Evolutionary conservation across 2,329 filamentous ascomycete genomes (phyloP), one percentile per base, ranked within the genome.

Genomic region (Verticillium nonalfalfae): DNA sequence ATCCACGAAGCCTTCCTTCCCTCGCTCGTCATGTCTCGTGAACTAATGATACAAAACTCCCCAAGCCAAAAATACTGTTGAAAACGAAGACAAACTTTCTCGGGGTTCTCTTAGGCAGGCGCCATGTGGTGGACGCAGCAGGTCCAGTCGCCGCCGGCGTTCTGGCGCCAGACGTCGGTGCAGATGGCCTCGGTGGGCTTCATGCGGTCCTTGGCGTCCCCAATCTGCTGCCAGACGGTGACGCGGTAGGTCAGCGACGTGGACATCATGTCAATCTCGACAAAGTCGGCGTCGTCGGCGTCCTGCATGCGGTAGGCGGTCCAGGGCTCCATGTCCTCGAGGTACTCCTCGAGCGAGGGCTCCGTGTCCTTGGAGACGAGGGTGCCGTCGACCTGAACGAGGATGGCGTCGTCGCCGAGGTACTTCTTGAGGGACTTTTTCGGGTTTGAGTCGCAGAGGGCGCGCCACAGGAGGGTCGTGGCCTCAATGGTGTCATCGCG

Each of bases 231-330:
- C 71, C 71, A 74, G 1, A 70, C 67, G 18, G 72, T 74, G 36
- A 74, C 71, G 26, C 67, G 65, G 63, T 74, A 74, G 7, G 66
- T 68, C 34, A 74, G 64, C 2, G 68, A 67, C 7, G 70, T 68
- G 62, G 67, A 69, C 72, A 74, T 74, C 69, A 74, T 66, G 63
- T 74, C 72, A n/a, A 74, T 70, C 69, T 74, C 72, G 60, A 74
- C 73, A 56, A 74, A 74, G 68, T 74, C 72, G 60, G 74, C 71
- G 54, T 74, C 74, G 57, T 73, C 70, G 1, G 70, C 71, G 36
- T 74, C 73, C 62, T 67, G 71, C 61, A 74, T 72, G 64, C 71
- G 70, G 67, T 73, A 74, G 0, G 72, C 71, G 26, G 73, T 74
- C 71, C 70, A 74, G 0, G 73, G 71, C 66, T 74, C 70, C 63